Conservation (phyloP, 2,329 filamentous ascomycete genomes). For the Acarospora socialis region DNA sequence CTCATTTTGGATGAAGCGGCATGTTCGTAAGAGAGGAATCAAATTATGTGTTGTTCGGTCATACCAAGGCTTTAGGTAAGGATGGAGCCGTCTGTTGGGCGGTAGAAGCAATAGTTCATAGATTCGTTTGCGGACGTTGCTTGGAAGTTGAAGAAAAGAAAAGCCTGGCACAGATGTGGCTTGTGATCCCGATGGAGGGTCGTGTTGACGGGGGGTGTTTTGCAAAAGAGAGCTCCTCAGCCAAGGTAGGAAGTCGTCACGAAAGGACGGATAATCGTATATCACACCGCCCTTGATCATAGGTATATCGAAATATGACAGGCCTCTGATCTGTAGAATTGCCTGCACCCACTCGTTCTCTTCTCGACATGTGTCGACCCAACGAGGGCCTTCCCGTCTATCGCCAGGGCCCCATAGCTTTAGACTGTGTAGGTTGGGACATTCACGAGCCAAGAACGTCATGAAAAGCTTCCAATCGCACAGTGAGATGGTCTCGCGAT, state of each 20-base stretch:
- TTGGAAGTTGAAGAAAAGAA: not conserved
- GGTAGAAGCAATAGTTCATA: too few relatives aligned
- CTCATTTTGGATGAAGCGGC: constrained; percentile 5
- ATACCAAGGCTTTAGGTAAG: too few relatives aligned
- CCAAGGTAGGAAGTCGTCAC: not conserved
- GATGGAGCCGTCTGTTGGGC: too few relatives aligned
- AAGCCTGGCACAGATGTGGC: not conserved
- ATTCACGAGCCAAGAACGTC: constrained; percentile 6
- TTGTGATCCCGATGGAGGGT: not conserved
- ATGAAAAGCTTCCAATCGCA: constrained; percentile 9
- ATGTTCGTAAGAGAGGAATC: not conserved
- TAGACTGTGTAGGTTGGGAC: constrained; percentile 4
- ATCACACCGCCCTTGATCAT: constrained; percentile 1
- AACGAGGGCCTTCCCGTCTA: not conserved
- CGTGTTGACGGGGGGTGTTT: not conserved
- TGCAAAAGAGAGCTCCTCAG: not conserved
- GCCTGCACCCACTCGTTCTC: constrained; percentile 6
- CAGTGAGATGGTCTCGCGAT: too few relatives aligned
- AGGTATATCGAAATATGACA: constrained; percentile 4
- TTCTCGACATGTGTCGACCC: constrained; percentile 2
- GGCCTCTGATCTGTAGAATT: constrained; percentile 4
- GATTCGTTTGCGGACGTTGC: not conserved
- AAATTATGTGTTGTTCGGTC: too few relatives aligned
- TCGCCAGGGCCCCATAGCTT: constrained; percentile 4
- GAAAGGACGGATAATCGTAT: not conserved